These are phyloP conservation scores for Eucalyptus pauciflora DNA, from an alignment of 345 rosid genomes.

Conservation along the genomic window DNA sequence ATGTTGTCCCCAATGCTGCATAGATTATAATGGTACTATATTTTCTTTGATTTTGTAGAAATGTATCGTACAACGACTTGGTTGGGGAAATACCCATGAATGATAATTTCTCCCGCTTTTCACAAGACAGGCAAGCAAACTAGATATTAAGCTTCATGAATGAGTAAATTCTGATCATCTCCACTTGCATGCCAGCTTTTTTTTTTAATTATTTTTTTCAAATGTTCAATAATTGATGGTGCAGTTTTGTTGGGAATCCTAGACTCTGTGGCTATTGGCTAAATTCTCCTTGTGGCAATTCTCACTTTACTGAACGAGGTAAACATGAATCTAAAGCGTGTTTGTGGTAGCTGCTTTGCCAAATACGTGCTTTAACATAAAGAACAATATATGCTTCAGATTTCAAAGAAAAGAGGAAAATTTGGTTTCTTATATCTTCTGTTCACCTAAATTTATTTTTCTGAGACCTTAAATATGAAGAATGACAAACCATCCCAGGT, in stretches of 20 bases:
- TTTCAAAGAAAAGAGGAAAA: not conserved
- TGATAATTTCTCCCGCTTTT: constrained; percentile 75
- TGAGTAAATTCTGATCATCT: not conserved
- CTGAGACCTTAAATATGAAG: not conserved
- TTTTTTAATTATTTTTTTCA: not conserved
- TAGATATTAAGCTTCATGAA: not conserved
- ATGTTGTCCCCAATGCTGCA: not conserved
- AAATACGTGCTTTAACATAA: not conserved
- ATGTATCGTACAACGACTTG: constrained; percentile 76
- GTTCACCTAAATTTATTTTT: not conserved
- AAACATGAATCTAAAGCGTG: not conserved
- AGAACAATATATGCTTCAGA: not conserved
- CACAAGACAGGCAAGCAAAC: constrained; percentile 43
- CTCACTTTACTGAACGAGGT: constrained; percentile 69
- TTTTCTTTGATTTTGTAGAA: constrained; percentile 24
- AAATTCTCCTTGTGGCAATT: constrained; percentile 42
- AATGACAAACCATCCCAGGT: not conserved
- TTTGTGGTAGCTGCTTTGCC: not conserved
- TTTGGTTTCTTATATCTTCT: not conserved
- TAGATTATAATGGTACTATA: not conserved
- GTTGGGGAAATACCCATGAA: constrained; percentile 65
- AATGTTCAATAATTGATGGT: not conserved
- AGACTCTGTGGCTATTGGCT: constrained; percentile 79
- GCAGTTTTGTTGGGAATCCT: constrained; percentile 79
- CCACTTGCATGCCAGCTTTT: not conserved